phyloP scores from a whole-genome alignment of 2,329 filamentous ascomycete genomes.

The Aureobasidium lini region DNA sequence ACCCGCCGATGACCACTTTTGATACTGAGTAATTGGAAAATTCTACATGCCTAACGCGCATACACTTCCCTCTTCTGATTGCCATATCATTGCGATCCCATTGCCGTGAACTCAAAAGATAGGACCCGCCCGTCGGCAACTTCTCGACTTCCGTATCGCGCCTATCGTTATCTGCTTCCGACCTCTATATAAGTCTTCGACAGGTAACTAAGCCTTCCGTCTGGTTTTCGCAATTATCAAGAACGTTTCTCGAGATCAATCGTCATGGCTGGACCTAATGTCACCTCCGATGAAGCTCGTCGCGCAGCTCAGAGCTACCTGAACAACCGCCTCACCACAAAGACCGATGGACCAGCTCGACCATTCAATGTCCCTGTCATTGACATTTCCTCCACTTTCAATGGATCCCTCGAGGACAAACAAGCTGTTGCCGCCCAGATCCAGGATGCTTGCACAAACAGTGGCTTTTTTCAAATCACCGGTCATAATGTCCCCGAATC shows the following conservation, averaged over 20 bases:
- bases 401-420: constrained; percentile 28
- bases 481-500: constrained; percentile 14
- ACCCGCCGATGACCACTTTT: background rate
- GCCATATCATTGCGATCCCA: background rate
- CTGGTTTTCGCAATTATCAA: background rate
- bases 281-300: constrained; percentile 10
- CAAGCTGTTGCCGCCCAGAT: constrained; percentile 34
- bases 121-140: background rate
- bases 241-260: background rate
- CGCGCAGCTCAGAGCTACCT: constrained; percentile 10
- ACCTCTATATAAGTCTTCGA: background rate
- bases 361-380: constrained; percentile 27
- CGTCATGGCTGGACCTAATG: background rate
- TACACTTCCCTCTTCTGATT: background rate
- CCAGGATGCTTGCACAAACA: constrained; percentile 33
- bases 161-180: constrained; percentile 2
- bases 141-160: background rate
- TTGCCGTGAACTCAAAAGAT: background rate
- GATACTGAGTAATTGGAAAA: background rate
- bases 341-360: background rate
- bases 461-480: constrained; percentile 24
- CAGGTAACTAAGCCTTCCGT: background rate
- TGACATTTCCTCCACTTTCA: constrained; percentile 37
- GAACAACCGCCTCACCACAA: constrained; percentile 7
- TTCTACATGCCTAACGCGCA: background rate